Percentiles rank a stretch among this genome's conserved stretches.
These are phyloP conservation scores for Isabelozyma rhagii DNA, from an alignment of 805 yeast genomes.

Conservation along the genomic window DNA sequence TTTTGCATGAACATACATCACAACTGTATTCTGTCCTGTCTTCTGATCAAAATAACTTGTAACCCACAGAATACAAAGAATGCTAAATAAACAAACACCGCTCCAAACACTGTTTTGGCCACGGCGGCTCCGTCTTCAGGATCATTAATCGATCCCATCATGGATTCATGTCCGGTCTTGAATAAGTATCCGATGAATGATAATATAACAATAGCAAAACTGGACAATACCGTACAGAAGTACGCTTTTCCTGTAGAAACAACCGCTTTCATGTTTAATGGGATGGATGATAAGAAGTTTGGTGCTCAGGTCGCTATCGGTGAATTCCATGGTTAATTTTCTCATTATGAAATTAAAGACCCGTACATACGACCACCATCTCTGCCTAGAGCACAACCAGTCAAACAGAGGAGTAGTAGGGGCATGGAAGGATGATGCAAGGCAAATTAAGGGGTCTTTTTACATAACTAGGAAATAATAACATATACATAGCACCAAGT, in stretches of 20 bases:
- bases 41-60: slow-evolving; percentile 65
- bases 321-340: not conserved
- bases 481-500: too few species aligned
- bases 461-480: too few species aligned
- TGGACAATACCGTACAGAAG: slow-evolving; percentile 91
- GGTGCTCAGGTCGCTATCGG: not conserved
- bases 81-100: slow-evolving; percentile 75
- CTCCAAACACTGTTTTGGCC: slow-evolving; percentile 85
- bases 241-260: slow-evolving; percentile 77
- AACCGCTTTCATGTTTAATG: slow-evolving; percentile 37
- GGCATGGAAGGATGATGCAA: too few species aligned
- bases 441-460: too few species aligned
- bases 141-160: slow-evolving; percentile 88
- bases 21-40: slow-evolving; percentile 61
- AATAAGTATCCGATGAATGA: slow-evolving; percentile 83
- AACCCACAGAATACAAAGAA: slow-evolving; percentile 90
- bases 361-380: too few species aligned
- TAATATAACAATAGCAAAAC: slow-evolving; percentile 86
- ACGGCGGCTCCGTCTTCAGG: slow-evolving; percentile 94
- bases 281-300: not conserved
- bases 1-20: not conserved
- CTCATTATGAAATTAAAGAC: not conserved
- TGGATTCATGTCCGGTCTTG: slow-evolving; percentile 76
- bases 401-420: too few species aligned
- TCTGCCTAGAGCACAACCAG: too few species aligned